Conservation (phyloP, 495 filamentous ascomycete genomes). For the Xylaria telfairii region DNA sequence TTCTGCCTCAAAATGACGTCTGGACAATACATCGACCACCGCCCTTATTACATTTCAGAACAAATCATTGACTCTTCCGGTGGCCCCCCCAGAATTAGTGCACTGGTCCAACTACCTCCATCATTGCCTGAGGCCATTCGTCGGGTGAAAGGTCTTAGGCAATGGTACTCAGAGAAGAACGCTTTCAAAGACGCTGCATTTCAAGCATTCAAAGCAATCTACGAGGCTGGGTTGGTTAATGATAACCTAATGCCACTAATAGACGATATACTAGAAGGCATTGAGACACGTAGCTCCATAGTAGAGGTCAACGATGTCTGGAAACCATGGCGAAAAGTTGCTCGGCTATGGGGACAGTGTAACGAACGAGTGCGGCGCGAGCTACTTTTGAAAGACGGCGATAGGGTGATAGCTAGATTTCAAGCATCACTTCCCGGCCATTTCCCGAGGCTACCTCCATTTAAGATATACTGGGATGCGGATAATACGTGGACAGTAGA, state of each 20-base stretch:
- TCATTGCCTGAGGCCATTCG: slow-evolving; percentile 71
- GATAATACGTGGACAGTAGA: slow-evolving; percentile 48
- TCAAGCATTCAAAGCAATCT: slow-evolving; percentile 75
- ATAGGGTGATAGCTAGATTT: slow-evolving; percentile 45
- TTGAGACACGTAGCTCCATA: slow-evolving; percentile 55
- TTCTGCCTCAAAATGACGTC: slow-evolving; percentile 73
- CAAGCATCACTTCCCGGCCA: slow-evolving; percentile 53
- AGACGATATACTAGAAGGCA: slow-evolving; percentile 42
- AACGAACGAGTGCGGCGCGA: slow-evolving; percentile 38
- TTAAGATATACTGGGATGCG: slow-evolving; percentile 59
- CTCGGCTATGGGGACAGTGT: slow-evolving; percentile 55
- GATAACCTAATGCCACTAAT: slow-evolving; percentile 75
- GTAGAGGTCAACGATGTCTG: slow-evolving; percentile 60
- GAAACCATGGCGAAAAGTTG: slow-evolving; percentile 71
- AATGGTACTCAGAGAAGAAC: slow-evolving; percentile 75
- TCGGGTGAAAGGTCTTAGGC: slow-evolving; percentile 50
- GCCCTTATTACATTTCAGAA: slow-evolving; percentile 57
- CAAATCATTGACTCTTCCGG: slow-evolving; percentile 10
- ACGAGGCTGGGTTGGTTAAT: slow-evolving; percentile 74
- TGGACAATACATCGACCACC: slow-evolving; percentile 57
- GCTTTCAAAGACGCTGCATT: slow-evolving; percentile 87
- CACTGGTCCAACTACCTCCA: slow-evolving; percentile 73
- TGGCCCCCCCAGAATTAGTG: slow-evolving; percentile 45
- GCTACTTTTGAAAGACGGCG: slow-evolving; percentile 40
- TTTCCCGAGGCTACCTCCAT: slow-evolving; percentile 47